A percentile compares a stretch with the other conserved stretches of the same genome.
phyloP scores from a whole-genome alignment of 1,139 yeast genomes.

The Eremothecium cymbalariae region DNA sequence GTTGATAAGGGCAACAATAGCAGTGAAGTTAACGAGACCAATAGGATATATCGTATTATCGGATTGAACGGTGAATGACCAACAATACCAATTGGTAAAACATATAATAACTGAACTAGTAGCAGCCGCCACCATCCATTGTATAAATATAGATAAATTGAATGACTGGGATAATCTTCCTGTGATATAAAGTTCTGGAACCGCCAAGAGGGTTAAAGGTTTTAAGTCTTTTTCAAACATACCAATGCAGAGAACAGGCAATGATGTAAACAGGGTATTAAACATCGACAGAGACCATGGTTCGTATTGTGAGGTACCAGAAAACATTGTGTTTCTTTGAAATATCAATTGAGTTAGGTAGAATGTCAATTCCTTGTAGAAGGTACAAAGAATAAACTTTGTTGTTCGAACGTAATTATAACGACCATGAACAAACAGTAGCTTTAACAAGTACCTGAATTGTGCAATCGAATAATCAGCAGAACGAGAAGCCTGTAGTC shows the following conservation, averaged over 20 bases:
- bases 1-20: conserved; percentile 63
- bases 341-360: conserved; percentile 82
- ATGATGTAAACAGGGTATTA: conserved; percentile 87
- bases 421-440: conserved; percentile 87
- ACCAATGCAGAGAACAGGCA: conserved; percentile 90
- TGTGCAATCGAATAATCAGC: conserved; percentile 96
- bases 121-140: conserved; percentile 77
- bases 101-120: conserved; percentile 64
- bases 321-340: conserved; percentile 80
- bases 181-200: conserved; percentile 77
- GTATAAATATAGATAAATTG: conserved; percentile 56
- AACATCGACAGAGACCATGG: conserved; percentile 97
- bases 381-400: conserved; percentile 86
- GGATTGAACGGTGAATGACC: conserved; percentile 56
- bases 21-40: conserved; percentile 68
- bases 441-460: conserved; percentile 72
- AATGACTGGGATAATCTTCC: conserved; percentile 76
- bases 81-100: conserved; percentile 55
- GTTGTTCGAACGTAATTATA: conserved; percentile 90
- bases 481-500: conserved; percentile 90
- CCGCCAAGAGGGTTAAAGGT: conserved; percentile 81
- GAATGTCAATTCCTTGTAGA: conserved; percentile 86
- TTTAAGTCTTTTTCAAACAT: conserved; percentile 87
- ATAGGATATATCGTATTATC: conserved; percentile 78
- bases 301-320: conserved; percentile 90